These are phyloP conservation scores for Colletotrichum plurivorum DNA, from an alignment of 2,329 filamentous ascomycete genomes.

Conservation along the genomic window DNA sequence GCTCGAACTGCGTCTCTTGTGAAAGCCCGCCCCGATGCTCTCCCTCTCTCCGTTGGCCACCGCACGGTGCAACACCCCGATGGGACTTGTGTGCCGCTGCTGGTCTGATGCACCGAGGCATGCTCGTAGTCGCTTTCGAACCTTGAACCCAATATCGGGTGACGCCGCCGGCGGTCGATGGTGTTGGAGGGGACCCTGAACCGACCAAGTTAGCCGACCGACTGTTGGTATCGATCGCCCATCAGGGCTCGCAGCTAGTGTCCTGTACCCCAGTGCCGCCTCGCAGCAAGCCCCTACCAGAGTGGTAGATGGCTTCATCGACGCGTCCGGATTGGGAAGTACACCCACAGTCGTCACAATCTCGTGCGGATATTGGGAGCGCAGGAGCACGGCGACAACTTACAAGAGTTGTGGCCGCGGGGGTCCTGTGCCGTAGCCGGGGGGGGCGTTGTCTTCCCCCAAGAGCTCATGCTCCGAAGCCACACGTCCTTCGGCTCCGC, in stretches of 20 bases:
- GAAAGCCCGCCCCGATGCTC: not conserved
- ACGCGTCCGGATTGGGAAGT: slow-evolving; percentile 27
- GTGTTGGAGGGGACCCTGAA: slow-evolving; percentile 8
- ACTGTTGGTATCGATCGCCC: slow-evolving; percentile 24
- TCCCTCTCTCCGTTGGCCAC: not conserved
- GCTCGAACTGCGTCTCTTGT: not conserved
- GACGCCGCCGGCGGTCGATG: slow-evolving; percentile 1
- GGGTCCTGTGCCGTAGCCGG: not conserved
- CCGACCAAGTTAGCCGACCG: slow-evolving; percentile 5
- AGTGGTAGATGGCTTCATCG: slow-evolving; percentile 13
- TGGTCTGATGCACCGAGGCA: not conserved
- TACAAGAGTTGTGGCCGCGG: not conserved
- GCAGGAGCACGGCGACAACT: not conserved
- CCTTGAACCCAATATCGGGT: slow-evolving; percentile 9
- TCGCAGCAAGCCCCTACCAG: slow-evolving; percentile 17
- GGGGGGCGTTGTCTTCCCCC: slow-evolving; percentile 19
- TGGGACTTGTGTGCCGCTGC: not conserved
- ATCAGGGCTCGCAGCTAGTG: slow-evolving; percentile 29
- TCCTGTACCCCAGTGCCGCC: slow-evolving; percentile 28
- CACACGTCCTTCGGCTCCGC: slow-evolving; percentile 29
- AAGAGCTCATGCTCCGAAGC: slow-evolving; percentile 37
- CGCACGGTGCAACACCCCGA: not conserved
- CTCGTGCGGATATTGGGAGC: slow-evolving; percentile 23
- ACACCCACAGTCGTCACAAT: slow-evolving; percentile 29
- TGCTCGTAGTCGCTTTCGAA: not conserved